Base-by-base conservation (phyloP, 352 stramenopile species). In the Globisporangium cystogenes region DNA sequence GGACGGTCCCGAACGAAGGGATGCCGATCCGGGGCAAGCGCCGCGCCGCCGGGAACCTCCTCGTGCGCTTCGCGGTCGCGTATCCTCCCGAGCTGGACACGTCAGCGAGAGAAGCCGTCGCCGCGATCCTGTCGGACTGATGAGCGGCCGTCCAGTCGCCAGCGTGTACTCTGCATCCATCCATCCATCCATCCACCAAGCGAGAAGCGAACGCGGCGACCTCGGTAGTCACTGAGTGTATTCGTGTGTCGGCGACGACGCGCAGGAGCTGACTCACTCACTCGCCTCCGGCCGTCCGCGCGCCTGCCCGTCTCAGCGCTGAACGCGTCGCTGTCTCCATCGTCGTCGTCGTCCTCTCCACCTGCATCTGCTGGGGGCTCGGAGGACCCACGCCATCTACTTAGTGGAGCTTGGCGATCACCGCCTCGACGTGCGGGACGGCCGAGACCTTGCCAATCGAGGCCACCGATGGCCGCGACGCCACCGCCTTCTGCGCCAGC, bases 401-500 rank as follows among this genome's bases (percentile, higher is more conserved):
- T 72, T 91, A 94, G 67, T 87, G 69, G 57, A 94, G 77, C 72
- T 93, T 89, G 66, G 66, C 71, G 44, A 81, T 57, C 54, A 94
- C 53, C 20, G 62, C 76, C 55, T 94, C 80, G 43, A 93, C 65
- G 60, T 78, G 84, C 16, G 80, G 84, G 51, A 94, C 79, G 33
- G 64, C 48, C 51, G 68, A 68, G 60, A 94, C 62, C 68, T 86
- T 82, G 45, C 84, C 84, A 39, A 93, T 75, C 53, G 76, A 81
- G 47, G 84, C 77, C 57, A 94, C 68, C 40, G 82, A 87, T 48
- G 84, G 84, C 65, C 70, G 74, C 46, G 75, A 76, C 51, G 81
- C 74, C 39, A 91, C 44, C 40, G 82, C 76, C 70, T 87, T 86
- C 67, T 89, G 68, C 51, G 84, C 82, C 55, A 94, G 53, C 51